phyloP scores from a whole-genome alignment of 768 basidiomycete genomes.

The Coprinopsis sp. region DNA sequence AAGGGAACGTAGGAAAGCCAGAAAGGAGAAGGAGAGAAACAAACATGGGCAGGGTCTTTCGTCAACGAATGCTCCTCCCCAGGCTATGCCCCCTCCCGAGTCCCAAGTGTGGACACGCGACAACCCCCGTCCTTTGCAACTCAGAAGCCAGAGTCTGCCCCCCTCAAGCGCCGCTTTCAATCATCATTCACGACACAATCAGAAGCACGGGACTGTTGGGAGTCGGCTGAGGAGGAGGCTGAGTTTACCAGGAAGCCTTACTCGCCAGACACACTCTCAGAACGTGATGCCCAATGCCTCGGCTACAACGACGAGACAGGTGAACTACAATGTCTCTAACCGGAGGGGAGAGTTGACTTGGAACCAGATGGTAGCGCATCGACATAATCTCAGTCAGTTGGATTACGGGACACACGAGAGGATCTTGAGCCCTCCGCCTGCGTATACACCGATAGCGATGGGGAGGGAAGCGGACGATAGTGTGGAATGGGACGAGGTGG shows the following conservation, averaged over 20 bases:
- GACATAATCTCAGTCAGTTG: conserved; percentile 4
- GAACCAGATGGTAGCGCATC: neutral
- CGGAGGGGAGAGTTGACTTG: neutral
- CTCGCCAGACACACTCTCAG: no score
- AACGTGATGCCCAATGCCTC: neutral
- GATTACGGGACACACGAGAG: neutral
- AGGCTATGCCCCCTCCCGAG: neutral
- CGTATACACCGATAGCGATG: neutral
- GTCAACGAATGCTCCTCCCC: neutral
- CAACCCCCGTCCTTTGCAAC: no score
- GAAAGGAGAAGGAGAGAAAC: neutral
- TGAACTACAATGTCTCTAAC: neutral
- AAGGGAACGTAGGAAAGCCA: neutral
- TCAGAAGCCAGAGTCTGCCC: neutral
- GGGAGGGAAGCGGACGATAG: no score
- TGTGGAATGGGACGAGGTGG: no score
- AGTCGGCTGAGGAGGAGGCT: neutral
- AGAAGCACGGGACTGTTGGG: neutral
- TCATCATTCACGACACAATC: no score
- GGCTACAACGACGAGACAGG: neutral
- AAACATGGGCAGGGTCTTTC: neutral
- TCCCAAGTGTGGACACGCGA: neutral
- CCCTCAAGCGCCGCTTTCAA: neutral
- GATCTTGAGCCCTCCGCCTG: neutral
- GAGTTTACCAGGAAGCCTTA: neutral